phyloP scores from a whole-genome alignment of 2,329 filamentous ascomycete species.

The Cryphonectria radicalis region DNA sequence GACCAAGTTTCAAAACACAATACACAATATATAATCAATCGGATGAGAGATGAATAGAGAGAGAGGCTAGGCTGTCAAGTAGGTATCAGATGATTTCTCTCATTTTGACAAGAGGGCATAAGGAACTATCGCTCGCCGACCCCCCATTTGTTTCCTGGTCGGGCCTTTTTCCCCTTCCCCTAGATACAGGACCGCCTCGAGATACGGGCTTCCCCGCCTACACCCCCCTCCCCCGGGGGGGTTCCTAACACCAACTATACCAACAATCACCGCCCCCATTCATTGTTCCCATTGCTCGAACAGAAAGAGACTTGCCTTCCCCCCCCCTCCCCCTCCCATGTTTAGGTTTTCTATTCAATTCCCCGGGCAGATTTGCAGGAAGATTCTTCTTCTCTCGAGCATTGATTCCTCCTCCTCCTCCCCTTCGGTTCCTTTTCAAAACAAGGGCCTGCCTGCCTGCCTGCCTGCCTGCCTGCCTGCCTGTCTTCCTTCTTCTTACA shows the following conservation, averaged over 20 bases:
- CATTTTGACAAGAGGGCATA: slow-evolving; percentile 16
- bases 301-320: background rate
- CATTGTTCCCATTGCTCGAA: background rate
- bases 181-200: slow-evolving; percentile 6
- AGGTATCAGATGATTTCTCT: slow-evolving; percentile 19
- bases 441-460: background rate
- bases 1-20: too few relatives aligned
- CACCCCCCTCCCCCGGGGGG: background rate
- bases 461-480: background rate
- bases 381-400: too few relatives aligned
- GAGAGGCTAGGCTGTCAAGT: background rate
- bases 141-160: slow-evolving; percentile 13
- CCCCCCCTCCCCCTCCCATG: too few relatives aligned
- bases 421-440: too few relatives aligned
- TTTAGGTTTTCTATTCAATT: too few relatives aligned
- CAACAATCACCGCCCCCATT: background rate
- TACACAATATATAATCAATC: too few relatives aligned
- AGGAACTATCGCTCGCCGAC: slow-evolving; percentile 1
- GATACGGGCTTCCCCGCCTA: background rate
- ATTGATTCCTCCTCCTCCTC: too few relatives aligned
- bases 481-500: slow-evolving; percentile 56
- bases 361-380: too few relatives aligned
- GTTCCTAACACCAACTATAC: background rate
- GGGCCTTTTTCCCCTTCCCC: background rate
- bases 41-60: too few relatives aligned